Evolutionary conservation across 225 moss, liverwort and hornwort species (phyloP).

Genomic region (Pleurozium schreberi): DNA sequence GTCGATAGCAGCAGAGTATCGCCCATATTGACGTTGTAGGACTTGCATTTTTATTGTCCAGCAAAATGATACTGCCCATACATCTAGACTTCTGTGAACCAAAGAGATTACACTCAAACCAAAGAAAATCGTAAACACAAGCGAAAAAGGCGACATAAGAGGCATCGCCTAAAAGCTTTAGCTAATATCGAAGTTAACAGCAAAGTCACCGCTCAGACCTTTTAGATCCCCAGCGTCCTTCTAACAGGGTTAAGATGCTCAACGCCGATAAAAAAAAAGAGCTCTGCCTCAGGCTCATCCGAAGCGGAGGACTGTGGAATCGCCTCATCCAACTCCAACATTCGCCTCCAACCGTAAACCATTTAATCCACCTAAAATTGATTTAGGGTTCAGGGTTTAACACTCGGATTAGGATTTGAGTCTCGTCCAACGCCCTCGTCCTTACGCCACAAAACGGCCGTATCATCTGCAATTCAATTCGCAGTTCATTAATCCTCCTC

Average conservation of each 20-base stretch:
- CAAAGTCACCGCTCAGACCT: not conserved
- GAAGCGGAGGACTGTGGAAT: not conserved
- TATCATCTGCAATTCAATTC: slow-evolving; percentile 29
- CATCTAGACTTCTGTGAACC: not conserved
- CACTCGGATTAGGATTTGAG: not conserved
- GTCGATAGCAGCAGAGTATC: not conserved
- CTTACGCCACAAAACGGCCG: slow-evolving; percentile 23
- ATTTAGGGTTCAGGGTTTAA: not conserved
- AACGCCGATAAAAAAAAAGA: not conserved
- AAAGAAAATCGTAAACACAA: not conserved
- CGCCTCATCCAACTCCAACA: not conserved
- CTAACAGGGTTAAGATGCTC: not conserved
- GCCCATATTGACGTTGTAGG: not conserved
- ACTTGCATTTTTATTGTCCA: not conserved
- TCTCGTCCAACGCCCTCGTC: not conserved
- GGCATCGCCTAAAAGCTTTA: too few relatives aligned
- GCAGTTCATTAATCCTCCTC: not conserved
- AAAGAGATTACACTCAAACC: not conserved
- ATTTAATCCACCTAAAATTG: not conserved
- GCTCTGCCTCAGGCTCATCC: not conserved
- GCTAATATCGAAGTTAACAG: not conserved
- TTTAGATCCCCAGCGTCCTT: too few relatives aligned
- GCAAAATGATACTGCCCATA: not conserved
- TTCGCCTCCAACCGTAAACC: not conserved
- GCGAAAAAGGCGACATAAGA: not conserved